Evolutionary conservation across 148 eudicot genomes (phyloP), one percentile per base, ranked within the genome.

Genomic region (Pouteria glomerata): DNA sequence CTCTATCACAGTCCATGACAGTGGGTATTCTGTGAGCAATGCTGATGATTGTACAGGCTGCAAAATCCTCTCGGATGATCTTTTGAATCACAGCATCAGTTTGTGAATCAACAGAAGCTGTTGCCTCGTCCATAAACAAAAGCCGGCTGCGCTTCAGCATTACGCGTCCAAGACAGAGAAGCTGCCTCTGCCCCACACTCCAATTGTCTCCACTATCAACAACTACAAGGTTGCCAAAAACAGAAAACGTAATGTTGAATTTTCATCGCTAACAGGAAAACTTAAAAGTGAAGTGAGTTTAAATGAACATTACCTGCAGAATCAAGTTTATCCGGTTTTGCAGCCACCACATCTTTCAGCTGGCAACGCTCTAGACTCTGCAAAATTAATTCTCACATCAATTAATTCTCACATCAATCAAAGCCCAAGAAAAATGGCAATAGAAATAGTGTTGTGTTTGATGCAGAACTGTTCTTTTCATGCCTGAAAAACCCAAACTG

Each of bases 21-120:
- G 98, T 95, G 1, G 98, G 98, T 73, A 95, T 95, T 61, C 98
- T 95, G 63, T 95, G 98, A 63, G 98, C 97, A 74, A 95, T 95
- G 85, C 98, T 95, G 81, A 91, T 91, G 63, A 95, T 95, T 15
- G 99, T 89, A 69, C 96, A 86, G 26, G 82, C 72, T 1, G 90
- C 81, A 66, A 95, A 91, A 74, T 95, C 98, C 85, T 89, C 97
- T 34, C 99, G 69, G 62, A 95, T 95, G 70, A 95, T 89, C 71
- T 71, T 86, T 76, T 95, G 99, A 65, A 95, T 92, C 53, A 88
- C 94, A 18, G 89, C 97, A 75, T 95, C 97, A 0, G 97, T 91
- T 68, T 89, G 96, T 26, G 97, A 92, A 84, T 95, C 99, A n/a
- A 95, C 97, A 0, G 97, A 95, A 19, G 97, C 99, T 13, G 97